These are phyloP conservation scores for Talaromyces liani DNA, from an alignment of 495 filamentous ascomycete species.

Conservation along the genomic window DNA sequence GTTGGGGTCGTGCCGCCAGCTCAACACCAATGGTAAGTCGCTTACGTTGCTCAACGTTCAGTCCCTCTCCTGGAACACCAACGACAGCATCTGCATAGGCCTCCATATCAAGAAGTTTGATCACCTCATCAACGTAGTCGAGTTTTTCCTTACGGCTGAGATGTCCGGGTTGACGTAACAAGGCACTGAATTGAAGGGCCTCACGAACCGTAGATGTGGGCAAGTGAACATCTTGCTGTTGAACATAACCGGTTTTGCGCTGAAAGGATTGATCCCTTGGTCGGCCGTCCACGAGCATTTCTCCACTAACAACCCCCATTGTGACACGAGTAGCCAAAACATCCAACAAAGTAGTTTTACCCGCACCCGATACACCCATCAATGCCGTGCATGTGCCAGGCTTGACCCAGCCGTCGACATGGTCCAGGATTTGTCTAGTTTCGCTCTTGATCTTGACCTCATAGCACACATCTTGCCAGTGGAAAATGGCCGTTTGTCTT, in stretches of 20 bases:
- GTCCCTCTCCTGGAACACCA: constrained; percentile 77
- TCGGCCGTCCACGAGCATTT: constrained; percentile 77
- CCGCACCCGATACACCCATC: constrained; percentile 61
- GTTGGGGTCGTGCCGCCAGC: constrained; percentile 73
- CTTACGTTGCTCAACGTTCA: constrained; percentile 89
- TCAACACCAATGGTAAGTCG: constrained; percentile 84
- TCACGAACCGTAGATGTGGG: constrained; percentile 76
- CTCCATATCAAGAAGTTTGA: constrained; percentile 82
- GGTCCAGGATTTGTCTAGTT: constrained; percentile 66
- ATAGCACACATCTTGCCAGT: constrained; percentile 81
- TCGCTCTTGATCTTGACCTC: constrained; percentile 83
- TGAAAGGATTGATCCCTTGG: constrained; percentile 74
- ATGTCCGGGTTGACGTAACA: constrained; percentile 73
- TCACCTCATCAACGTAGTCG: constrained; percentile 84
- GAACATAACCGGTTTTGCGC: constrained; percentile 86
- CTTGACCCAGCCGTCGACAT: constrained; percentile 87
- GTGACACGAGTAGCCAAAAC: constrained; percentile 58
- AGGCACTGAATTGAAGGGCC: constrained; percentile 73
- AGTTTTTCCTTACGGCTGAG: constrained; percentile 66
- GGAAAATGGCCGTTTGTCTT: constrained; percentile 68
- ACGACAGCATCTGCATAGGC: constrained; percentile 83
- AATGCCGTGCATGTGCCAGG: constrained; percentile 86
- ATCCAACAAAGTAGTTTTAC: constrained; percentile 52
- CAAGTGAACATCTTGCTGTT: constrained; percentile 88
- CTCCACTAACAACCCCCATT: constrained; percentile 78